Percentiles rank a stretch among this genome's conserved stretches.
phyloP scores from a whole-genome alignment of 495 filamentous ascomycete genomes.

The Daldinia vernicosa region DNA sequence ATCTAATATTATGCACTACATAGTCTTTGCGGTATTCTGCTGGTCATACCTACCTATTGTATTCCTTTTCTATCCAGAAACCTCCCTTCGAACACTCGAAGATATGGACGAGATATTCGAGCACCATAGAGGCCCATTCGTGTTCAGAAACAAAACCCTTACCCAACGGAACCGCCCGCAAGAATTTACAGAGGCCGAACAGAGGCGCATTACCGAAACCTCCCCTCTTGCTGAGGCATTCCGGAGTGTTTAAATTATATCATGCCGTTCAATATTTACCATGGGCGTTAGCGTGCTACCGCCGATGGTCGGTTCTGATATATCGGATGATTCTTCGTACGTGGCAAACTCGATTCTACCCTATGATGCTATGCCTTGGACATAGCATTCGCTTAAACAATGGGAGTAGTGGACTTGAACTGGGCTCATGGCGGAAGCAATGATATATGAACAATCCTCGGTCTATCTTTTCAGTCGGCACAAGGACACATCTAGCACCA shows the following conservation, averaged over 20 bases:
- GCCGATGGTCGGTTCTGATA: neutral
- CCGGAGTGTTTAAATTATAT: neutral
- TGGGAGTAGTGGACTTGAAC: neutral
- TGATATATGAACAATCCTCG: neutral
- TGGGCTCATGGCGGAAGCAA: too few species aligned
- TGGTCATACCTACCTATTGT: constrained; percentile 48
- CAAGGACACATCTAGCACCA: neutral
- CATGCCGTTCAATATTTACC: neutral
- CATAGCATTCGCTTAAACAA: neutral
- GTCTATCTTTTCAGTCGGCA: neutral
- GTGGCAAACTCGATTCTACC: neutral
- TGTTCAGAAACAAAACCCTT: constrained; percentile 39
- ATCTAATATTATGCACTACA: neutral
- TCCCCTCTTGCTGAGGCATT: neutral
- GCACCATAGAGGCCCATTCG: constrained; percentile 22
- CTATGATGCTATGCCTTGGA: neutral
- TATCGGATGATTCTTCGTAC: neutral
- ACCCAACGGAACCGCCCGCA: constrained; percentile 42
- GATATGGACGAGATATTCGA: constrained; percentile 52
- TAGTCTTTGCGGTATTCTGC: constrained; percentile 48
- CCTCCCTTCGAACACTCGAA: constrained; percentile 49
- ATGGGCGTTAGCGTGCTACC: neutral
- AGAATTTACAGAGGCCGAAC: constrained; percentile 42
- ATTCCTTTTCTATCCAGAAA: constrained; percentile 51
- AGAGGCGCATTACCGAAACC: constrained; percentile 20